Conservation (phyloP, 306 rosid species). For the Rosa chinensis region DNA sequence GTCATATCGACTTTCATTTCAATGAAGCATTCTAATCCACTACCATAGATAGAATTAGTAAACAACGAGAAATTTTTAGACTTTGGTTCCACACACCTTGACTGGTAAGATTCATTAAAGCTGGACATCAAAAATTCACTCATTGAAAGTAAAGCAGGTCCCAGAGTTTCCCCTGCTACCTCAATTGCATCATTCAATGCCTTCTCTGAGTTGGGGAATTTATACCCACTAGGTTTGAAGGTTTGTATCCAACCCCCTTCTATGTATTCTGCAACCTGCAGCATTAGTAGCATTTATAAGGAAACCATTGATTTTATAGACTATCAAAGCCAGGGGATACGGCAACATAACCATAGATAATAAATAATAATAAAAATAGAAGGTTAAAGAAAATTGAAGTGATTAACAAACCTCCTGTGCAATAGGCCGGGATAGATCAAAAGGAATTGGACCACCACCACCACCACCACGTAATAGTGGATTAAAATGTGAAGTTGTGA, state of each 20-base stretch:
- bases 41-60: slow-evolving; percentile 4
- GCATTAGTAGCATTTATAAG: slow-evolving; percentile 25
- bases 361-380: not conserved
- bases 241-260: slow-evolving; percentile 86
- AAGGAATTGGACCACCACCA: slow-evolving; percentile 98
- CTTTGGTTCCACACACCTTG: slow-evolving; percentile 59
- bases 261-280: slow-evolving; percentile 67
- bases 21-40: not conserved
- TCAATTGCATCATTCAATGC: slow-evolving; percentile 74
- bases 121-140: slow-evolving; percentile 97
- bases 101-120: slow-evolving; percentile 94
- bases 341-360: not conserved
- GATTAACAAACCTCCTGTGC: slow-evolving; percentile 71
- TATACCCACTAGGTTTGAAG: slow-evolving; percentile 56
- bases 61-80: slow-evolving; percentile 19
- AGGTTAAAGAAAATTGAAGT: slow-evolving; percentile 12
- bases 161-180: slow-evolving; percentile 84
- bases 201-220: slow-evolving; percentile 72
- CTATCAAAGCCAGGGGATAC: slow-evolving; percentile 17
- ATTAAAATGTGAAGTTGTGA: slow-evolving; percentile 87
- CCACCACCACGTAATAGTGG: slow-evolving; percentile 86
- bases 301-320: slow-evolving; percentile 13
- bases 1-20: slow-evolving; percentile 9
- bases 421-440: slow-evolving; percentile 68
- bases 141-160: slow-evolving; percentile 81